Evolutionary conservation across 2,329 filamentous ascomycete genomes (phyloP), one percentile per base, ranked within the genome.

Genomic region (Aspergillus persii): DNA sequence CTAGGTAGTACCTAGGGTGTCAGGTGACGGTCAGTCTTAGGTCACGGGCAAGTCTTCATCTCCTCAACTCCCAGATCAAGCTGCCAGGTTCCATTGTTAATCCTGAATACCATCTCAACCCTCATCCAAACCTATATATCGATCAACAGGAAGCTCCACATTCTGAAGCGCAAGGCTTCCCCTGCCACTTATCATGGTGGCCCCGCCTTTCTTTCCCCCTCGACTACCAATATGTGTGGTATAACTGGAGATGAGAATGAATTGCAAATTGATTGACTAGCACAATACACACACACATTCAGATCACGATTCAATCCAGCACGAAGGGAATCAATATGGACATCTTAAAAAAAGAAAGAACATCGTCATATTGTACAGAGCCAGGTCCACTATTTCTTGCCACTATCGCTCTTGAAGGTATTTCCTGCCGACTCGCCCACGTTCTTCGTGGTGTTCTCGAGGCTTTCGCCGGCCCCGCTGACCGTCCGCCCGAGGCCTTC

Each of bases 381-480:
- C 36, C 36, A 41, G 12, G 12, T 39, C n/a, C 44, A 26, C 8
- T 36, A 54, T 4, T 54, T 46, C 33, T 56, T 59, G 30, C 54
- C 33, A 6, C 47, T 59, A 27, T 7, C 53, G 11, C 52, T 59
- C 47, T 53, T 60, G 30, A 63, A 57, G 4, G 44, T 46, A 12
- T 59, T 50, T 33, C 61, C 59, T 8, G 63, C 56, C 18, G 63
- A 65, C 56, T 66, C 39, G 47, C 59, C 63, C 26, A 60, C 61
- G 6, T 64, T 53, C 59, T 70, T 71, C n/a, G 69, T 63, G 1
- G 71, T 70, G 36, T 73, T 68, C 1, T 70, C 69, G 18, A 73
- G 36, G 2, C 69, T 69, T 51, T 74, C 63, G 3, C 67, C 70
- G 1, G 71, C 66, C 8, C 67, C 68, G 3, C 66, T 68, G 3